Conservation (phyloP, 2,329 filamentous ascomycete species). For the Venturia asperata region DNA sequence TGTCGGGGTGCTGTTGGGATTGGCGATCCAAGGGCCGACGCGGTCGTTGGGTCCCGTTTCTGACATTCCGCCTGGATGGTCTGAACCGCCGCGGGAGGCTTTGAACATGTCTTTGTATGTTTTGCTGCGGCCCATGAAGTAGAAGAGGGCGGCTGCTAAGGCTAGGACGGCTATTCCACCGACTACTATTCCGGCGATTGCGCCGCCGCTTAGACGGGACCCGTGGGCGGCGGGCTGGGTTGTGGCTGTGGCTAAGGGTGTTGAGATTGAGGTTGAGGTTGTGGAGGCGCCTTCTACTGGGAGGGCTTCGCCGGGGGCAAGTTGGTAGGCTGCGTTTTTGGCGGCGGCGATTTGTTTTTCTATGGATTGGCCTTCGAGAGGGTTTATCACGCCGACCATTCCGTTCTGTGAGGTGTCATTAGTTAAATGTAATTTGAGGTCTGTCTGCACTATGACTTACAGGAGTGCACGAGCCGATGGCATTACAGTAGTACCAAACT, state of each 20-base stretch:
- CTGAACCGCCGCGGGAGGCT: slow-evolving; percentile 1
- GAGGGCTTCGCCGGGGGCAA: slow-evolving; percentile 36
- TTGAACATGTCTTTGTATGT: slow-evolving; percentile 22
- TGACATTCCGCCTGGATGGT: background rate
- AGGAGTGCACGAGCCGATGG: slow-evolving; percentile 55
- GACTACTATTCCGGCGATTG: slow-evolving; percentile 50
- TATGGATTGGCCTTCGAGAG: slow-evolving; percentile 26
- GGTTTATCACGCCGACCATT: slow-evolving; percentile 74
- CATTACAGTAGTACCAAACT: slow-evolving; percentile 41
- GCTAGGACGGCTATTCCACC: slow-evolving; percentile 57
- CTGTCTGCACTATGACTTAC: background rate
- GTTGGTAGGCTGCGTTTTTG: slow-evolving; percentile 24
- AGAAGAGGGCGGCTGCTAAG: slow-evolving; percentile 54
- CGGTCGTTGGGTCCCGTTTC: background rate
- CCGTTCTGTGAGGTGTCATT: slow-evolving; percentile 35
- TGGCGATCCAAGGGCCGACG: slow-evolving; percentile 1
- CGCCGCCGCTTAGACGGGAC: slow-evolving; percentile 54
- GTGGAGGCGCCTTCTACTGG: slow-evolving; percentile 32
- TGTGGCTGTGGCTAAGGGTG: slow-evolving; percentile 13
- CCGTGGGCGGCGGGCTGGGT: slow-evolving; percentile 19
- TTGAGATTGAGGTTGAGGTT: slow-evolving; percentile 13
- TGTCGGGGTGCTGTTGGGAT: background rate
- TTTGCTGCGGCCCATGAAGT: slow-evolving; percentile 50
- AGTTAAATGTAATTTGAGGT: background rate
- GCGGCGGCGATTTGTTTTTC: slow-evolving; percentile 21